phyloP scores from a whole-genome alignment of 208 protist species.

The Kentomonas sorsogonicus region DNA sequence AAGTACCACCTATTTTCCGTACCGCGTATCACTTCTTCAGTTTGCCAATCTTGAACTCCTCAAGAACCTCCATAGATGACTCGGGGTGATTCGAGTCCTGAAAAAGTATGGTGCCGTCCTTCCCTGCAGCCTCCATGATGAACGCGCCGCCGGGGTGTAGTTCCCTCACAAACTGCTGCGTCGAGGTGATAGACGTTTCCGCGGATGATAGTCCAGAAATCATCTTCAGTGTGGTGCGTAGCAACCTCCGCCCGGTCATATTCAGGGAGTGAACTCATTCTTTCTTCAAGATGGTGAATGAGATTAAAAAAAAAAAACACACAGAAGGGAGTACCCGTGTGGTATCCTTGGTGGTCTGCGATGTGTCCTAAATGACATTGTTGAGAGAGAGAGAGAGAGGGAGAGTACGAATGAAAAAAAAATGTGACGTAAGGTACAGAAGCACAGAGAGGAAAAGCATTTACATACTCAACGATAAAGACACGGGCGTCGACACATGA shows the following conservation, averaged over 20 bases:
- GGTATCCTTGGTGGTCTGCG: not conserved
- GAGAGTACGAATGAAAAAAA: not conserved
- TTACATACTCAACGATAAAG: no score
- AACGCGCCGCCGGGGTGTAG: slow-evolving; percentile 28
- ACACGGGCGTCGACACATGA: no score
- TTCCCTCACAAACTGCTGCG: slow-evolving; percentile 20
- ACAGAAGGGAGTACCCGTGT: not conserved
- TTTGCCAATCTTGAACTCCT: slow-evolving; percentile 25
- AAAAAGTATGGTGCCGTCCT: slow-evolving; percentile 31
- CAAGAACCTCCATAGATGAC: slow-evolving; percentile 14
- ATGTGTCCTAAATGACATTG: not conserved
- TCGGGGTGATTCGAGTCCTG: slow-evolving; percentile 20
- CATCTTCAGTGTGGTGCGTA: slow-evolving; percentile 27
- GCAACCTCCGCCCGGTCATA: slow-evolving; percentile 24
- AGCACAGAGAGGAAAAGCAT: no score
- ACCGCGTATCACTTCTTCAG: slow-evolving; percentile 13
- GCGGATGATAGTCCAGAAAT: slow-evolving; percentile 50
- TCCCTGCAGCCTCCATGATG: slow-evolving; percentile 31
- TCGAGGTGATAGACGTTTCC: slow-evolving; percentile 36
- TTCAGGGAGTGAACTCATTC: not conserved
- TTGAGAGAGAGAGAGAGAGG: not conserved
- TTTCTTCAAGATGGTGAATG: not conserved
- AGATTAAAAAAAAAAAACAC: not conserved
- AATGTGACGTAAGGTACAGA: no score
- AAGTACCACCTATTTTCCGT: not conserved